These are phyloP conservation scores for Punctularia strigosozonata DNA, from an alignment of 768 basidiomycete genomes.

Conservation along the genomic window DNA sequence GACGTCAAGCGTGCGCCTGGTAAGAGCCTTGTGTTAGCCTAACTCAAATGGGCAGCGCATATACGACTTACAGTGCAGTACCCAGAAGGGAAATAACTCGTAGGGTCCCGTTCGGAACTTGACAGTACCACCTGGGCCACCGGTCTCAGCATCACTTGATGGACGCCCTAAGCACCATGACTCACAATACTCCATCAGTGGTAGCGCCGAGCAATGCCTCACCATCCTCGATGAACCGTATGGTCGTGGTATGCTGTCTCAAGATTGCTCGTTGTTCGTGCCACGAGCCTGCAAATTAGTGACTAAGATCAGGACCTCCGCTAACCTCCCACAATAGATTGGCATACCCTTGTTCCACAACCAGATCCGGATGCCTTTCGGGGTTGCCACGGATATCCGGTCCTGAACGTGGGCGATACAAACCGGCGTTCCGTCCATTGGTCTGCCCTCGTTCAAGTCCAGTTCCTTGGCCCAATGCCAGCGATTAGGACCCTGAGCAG, in stretches of 20 bases:
- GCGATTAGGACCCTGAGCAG: slow-evolving; percentile 29
- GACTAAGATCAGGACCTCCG: neutral
- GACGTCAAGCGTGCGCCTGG: slow-evolving; percentile 43
- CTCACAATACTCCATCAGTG: slow-evolving; percentile 57
- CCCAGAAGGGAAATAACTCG: slow-evolving; percentile 47
- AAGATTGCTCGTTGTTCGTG: slow-evolving; percentile 50
- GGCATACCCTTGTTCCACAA: slow-evolving; percentile 40
- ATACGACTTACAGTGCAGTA: too few species aligned
- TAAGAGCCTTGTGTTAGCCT: too few species aligned
- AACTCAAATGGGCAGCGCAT: too few species aligned
- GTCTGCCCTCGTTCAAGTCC: slow-evolving; percentile 29
- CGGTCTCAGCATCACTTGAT: neutral
- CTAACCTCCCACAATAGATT: neutral
- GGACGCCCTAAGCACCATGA: neutral
- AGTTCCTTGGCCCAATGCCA: slow-evolving; percentile 50
- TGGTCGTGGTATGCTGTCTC: slow-evolving; percentile 50
- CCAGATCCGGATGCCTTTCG: slow-evolving; percentile 59
- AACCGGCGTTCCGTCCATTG: slow-evolving; percentile 23
- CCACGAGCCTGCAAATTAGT: slow-evolving; percentile 40
- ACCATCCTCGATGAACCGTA: slow-evolving; percentile 54
- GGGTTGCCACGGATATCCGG: slow-evolving; percentile 51
- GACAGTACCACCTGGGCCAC: slow-evolving; percentile 48
- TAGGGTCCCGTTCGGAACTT: slow-evolving; percentile 54
- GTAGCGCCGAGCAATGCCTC: slow-evolving; percentile 57
- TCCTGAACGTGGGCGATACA: slow-evolving; percentile 47